These are phyloP conservation scores for Bodo saltans DNA, from an alignment of 78 protist species.

Conservation along the genomic window DNA sequence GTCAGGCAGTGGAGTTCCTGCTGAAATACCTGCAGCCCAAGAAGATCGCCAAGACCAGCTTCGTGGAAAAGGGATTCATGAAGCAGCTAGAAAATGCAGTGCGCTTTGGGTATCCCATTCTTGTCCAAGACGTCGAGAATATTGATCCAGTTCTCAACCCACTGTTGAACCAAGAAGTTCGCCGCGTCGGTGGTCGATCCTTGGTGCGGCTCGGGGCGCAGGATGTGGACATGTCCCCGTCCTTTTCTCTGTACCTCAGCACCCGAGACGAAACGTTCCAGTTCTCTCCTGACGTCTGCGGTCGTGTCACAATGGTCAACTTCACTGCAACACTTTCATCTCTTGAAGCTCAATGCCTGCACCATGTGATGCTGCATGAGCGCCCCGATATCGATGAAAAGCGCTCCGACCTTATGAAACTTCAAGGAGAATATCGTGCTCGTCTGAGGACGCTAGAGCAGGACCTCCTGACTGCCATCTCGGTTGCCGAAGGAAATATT, in stretches of 20 bases:
- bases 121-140: constrained; percentile 93
- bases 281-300: constrained; percentile 88
- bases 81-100: constrained; percentile 77
- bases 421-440: constrained; percentile 86
- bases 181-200: constrained; percentile 71
- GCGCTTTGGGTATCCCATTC: constrained; percentile 74
- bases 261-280: constrained; percentile 81
- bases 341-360: constrained; percentile 64
- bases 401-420: constrained; percentile 68
- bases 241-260: constrained; percentile 76
- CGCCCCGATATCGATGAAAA: constrained; percentile 75
- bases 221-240: constrained; percentile 93
- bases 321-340: constrained; percentile 85
- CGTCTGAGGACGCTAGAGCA: constrained; percentile 80
- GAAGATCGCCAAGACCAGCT: constrained; percentile 66
- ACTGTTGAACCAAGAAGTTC: constrained; percentile 82
- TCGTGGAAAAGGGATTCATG: constrained; percentile 76
- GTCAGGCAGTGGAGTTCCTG: constrained; percentile 84
- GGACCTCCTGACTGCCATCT: constrained; percentile 69
- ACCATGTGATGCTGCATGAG: constrained; percentile 57
- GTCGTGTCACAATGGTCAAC: constrained; percentile 90
- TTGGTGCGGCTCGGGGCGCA: constrained; percentile 85
- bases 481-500: constrained; percentile 65
- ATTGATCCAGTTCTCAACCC: constrained; percentile 95
- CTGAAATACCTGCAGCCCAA: constrained; percentile 51